Percentiles rank a stretch among this genome's conserved stretches.
phyloP scores from a whole-genome alignment of 305 asterid genomes.

The Fraxinus greggii region DNA sequence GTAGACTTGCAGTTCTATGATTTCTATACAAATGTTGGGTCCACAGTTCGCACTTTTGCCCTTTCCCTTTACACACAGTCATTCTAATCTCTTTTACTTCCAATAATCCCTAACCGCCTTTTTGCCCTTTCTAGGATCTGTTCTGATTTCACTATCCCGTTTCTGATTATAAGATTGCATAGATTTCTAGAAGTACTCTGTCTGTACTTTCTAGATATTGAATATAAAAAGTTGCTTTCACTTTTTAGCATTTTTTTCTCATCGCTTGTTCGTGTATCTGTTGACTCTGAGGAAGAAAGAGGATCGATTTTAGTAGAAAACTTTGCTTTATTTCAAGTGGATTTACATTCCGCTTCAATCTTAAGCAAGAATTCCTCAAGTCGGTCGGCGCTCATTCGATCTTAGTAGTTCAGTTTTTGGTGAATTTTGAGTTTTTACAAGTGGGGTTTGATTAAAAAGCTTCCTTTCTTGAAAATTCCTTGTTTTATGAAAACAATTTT shows the following conservation, averaged over 20 bases:
- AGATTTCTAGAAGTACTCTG: slow-evolving; percentile 32
- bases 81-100: background rate
- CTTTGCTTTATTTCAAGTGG: slow-evolving; percentile 7
- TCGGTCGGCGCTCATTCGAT: background rate
- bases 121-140: slow-evolving; percentile 1
- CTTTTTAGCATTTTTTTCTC: background rate
- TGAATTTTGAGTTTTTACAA: background rate
- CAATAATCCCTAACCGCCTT: slow-evolving; percentile 1
- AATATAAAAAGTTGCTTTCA: background rate
- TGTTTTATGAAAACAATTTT: background rate
- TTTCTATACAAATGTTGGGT: slow-evolving; percentile 36
- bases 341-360: slow-evolving; percentile 1
- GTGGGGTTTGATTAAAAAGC: slow-evolving; percentile 20
- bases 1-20: slow-evolving; percentile 15
- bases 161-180: background rate
- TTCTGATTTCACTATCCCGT: slow-evolving; percentile 1
- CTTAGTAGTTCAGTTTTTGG: background rate
- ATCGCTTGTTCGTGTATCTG: background rate
- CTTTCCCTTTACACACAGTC: slow-evolving; percentile 20
- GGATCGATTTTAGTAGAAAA: slow-evolving; percentile 11
- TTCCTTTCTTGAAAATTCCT: slow-evolving; percentile 15
- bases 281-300: slow-evolving; percentile 10
- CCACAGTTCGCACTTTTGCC: slow-evolving; percentile 48
- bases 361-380: background rate
- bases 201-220: background rate